A percentile compares a stretch with the other conserved stretches of the same genome.
Conservation (phyloP, 192 early-diverging fungal species). For the Powellomyces hirtus region DNA sequence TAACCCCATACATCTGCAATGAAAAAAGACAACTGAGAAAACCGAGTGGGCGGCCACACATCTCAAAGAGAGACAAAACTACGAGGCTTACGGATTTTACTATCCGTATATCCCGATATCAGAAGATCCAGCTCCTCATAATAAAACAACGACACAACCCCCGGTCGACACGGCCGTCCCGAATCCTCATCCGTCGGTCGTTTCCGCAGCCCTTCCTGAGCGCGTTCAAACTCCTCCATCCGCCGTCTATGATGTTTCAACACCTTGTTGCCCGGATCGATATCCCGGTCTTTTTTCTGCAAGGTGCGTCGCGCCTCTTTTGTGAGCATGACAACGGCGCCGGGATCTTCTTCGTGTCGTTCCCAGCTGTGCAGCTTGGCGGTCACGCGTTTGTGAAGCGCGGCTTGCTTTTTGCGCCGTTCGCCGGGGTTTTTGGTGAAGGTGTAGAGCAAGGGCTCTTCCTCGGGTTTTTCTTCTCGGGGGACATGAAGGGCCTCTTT, state of each 20-base stretch:
- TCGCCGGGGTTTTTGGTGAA: constrained; percentile 40
- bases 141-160: constrained; percentile 47
- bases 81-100: constrained; percentile 40
- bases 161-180: constrained; percentile 14
- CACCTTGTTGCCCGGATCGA: constrained; percentile 16
- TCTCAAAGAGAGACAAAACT: constrained; percentile 1
- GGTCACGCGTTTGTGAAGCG: constrained; percentile 37
- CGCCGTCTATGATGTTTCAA: constrained; percentile 3
- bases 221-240: constrained; percentile 11
- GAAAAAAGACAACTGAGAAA: neutral
- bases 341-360: constrained; percentile 20
- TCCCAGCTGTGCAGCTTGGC: constrained; percentile 43
- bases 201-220: neutral
- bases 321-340: constrained; percentile 27
- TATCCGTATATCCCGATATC: constrained; percentile 56
- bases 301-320: constrained; percentile 22
- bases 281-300: constrained; percentile 24
- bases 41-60: neutral
- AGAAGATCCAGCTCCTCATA: constrained; percentile 57
- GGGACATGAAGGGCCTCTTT: constrained; percentile 46
- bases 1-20: constrained; percentile 53
- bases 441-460: constrained; percentile 18
- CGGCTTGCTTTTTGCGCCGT: constrained; percentile 43
- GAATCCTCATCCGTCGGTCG: neutral
- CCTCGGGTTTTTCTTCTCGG: constrained; percentile 46